Percentiles rank a stretch among this genome's conserved stretches.
Evolutionary conservation across 2,329 filamentous ascomycete species (phyloP).

Genomic region (Graphiopsis chlorocephala): DNA sequence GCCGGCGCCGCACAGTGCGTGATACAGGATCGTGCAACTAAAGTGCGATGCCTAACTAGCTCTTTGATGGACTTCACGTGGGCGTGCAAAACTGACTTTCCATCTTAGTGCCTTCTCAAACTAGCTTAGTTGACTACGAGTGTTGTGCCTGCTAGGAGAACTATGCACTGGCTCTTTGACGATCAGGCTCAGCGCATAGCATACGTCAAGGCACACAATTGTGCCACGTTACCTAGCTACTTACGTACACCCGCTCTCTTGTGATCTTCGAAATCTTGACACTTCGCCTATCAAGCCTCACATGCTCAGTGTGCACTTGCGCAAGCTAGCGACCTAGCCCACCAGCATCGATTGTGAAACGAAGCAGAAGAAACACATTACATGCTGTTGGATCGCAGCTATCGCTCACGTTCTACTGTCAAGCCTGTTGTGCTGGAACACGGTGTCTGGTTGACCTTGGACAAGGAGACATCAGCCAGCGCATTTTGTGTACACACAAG

Average conservation of each 20-base stretch:
- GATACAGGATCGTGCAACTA: no score
- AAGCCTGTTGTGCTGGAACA: neutral
- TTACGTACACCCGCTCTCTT: neutral
- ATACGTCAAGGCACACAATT: neutral
- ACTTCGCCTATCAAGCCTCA: neutral
- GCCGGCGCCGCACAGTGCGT: no score
- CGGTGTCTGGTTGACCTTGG: neutral
- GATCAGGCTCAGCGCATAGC: neutral
- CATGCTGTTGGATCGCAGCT: no score
- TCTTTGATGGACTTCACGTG: no score
- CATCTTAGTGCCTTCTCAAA: no score
- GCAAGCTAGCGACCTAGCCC: neutral
- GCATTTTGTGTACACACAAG: neutral
- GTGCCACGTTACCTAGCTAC: neutral
- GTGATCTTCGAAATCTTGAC: neutral
- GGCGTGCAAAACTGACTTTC: no score
- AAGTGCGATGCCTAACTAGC: no score
- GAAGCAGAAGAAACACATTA: neutral
- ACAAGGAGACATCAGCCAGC: neutral
- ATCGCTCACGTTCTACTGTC: neutral
- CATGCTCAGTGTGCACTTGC: neutral
- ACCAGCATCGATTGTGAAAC: neutral
- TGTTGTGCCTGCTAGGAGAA: no score
- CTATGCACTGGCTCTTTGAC: neutral
- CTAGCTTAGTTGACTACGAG: no score